phyloP scores from a whole-genome alignment of 768 basidiomycete genomes.

The Xerocomus potaroensis region DNA sequence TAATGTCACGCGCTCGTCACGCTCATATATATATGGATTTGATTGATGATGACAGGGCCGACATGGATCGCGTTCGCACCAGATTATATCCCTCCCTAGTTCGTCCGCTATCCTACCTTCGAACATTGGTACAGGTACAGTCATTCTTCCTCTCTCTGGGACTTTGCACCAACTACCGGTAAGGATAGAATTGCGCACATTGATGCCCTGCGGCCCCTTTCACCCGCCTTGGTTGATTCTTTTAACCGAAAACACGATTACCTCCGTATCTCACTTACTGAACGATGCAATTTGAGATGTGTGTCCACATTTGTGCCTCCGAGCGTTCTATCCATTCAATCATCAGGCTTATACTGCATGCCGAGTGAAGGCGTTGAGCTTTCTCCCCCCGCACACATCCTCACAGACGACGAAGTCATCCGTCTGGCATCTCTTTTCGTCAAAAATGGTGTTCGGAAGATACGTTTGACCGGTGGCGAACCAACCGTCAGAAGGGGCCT shows the following conservation, averaged over 20 bases:
- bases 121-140: conserved; percentile 20
- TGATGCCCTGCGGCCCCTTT: conserved; percentile 45
- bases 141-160: not conserved
- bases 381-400: conserved; percentile 61
- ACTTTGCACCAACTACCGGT: not conserved
- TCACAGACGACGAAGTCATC: conserved; percentile 73
- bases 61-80: conserved; percentile 11
- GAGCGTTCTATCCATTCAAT: not conserved
- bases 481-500: conserved; percentile 80
- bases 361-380: conserved; percentile 75
- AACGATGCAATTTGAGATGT: conserved; percentile 88
- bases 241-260: conserved; percentile 75
- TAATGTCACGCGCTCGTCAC: not conserved
- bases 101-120: conserved; percentile 13
- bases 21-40: not conserved
- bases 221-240: conserved; percentile 58
- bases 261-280: conserved; percentile 83
- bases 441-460: conserved; percentile 77
- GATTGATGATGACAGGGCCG: too few species aligned
- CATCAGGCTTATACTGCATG: conserved; percentile 87
- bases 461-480: conserved; percentile 85
- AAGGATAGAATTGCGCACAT: conserved; percentile 56
- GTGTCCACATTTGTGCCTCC: conserved; percentile 12
- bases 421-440: conserved; percentile 77
- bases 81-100: conserved; percentile 1